Evolutionary conservation across 2,329 filamentous ascomycete genomes (phyloP), one percentile per base, ranked within the genome.

Genomic region (Penicillium sp.): DNA sequence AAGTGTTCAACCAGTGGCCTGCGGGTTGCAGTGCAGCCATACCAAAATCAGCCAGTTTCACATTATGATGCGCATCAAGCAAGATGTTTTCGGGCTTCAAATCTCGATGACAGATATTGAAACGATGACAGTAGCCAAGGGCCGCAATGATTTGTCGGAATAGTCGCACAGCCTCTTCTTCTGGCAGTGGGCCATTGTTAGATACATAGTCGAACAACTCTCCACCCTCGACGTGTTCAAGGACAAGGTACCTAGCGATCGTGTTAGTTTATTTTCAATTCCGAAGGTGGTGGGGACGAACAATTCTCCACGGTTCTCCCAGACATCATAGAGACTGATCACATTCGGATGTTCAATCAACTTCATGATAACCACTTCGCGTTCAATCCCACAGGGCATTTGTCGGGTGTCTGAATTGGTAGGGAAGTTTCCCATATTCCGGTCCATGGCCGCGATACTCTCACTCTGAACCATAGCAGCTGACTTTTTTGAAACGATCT

Each of bases 71-170:
- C 3, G 80, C 79, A 56, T 92, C 92, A 50, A 99, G 82, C 19
- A 99, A 81, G 45, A 99, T 97, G 68, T 99, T 99, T 76, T 99
- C 94, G 0, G 92, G 94, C 75, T 99, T 99, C 52, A 99, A 81
- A 67, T 99, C 94, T 25, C 94, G 89, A 71, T 99, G 94, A 71
- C 92, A 96, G 61, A 99, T 96, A 65, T 93, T 92, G 77, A 96
- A 91, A 3, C 89, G 87, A 75, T 99, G 94, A 65, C 92, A 96
- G 76, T 97, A 97, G 3, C 92, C 87, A 50, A 99, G 82, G 1
- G 91, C 94, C 53, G 90, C 91, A 70, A 99, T 89, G 64, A 99
- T 92, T 75, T 99, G 94, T 38, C 92, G 87, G 70, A 97, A 97
- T 65, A 96, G 88, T 69, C 84, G 89, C 50, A 97, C 83, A 5